Conservation (phyloP, 73 alveolate species). For the Durusdinium trenchii region DNA sequence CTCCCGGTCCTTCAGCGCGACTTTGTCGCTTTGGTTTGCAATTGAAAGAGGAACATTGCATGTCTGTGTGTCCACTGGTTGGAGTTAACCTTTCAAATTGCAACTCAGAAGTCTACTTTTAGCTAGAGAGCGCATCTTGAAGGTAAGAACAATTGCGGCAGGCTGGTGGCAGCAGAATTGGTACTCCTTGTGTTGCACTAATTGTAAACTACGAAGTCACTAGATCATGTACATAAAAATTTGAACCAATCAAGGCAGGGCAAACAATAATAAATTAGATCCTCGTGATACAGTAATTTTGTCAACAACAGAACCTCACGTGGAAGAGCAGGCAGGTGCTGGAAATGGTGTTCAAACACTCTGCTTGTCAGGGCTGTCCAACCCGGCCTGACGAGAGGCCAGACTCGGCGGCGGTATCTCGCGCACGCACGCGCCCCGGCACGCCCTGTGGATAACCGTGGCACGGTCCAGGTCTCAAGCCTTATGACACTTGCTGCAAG, state of each 20-base stretch:
- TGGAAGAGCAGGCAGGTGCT: too few relatives aligned
- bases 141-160: slow-evolving; percentile 64
- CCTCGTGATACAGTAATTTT: too few relatives aligned
- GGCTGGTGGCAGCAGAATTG: background rate
- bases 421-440: background rate
- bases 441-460: too few relatives aligned
- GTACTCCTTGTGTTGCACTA: background rate
- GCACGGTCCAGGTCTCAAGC: slow-evolving; percentile 59
- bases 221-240: too few relatives aligned
- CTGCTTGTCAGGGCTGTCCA: slow-evolving; percentile 49
- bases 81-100: background rate
- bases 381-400: slow-evolving; percentile 88
- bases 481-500: slow-evolving; percentile 89
- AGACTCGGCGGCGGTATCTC: background rate
- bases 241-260: too few relatives aligned
- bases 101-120: background rate
- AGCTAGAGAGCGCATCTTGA: background rate
- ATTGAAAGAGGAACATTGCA: background rate
- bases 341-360: too few relatives aligned
- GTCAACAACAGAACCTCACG: too few relatives aligned
- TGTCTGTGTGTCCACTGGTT: background rate
- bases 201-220: background rate
- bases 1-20: slow-evolving; percentile 40
- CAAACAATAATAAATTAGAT: too few relatives aligned
- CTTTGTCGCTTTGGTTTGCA: slow-evolving; percentile 9